Evolutionary conservation across 2,329 filamentous ascomycete species (phyloP), one percentile per base, ranked within the genome.

Genomic region (Zasmidium citrigriseum): DNA sequence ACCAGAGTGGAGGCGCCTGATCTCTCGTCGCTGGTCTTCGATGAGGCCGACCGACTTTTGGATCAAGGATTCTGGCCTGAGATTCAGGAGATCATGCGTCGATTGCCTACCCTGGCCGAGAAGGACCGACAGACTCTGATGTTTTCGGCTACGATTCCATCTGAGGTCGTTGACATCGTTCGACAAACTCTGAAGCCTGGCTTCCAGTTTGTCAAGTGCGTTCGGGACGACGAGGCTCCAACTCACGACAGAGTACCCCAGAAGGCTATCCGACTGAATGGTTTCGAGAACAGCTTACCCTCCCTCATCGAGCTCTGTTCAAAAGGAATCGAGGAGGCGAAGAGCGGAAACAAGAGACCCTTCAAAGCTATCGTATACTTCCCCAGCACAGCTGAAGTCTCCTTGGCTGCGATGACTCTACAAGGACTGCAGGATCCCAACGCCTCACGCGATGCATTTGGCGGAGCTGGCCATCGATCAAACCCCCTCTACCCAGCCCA

Each of bases 361-460:
- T 97, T 98, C 84, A 99, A 99, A 82, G 91, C 91, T n/a, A 96
- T 99, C 60, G 80, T 96, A 45, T 99, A 96, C 78, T 89, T 93
- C 73, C 90, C 90, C 68, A 91, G 89, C 21, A 96, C 89, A 0
- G 83, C 85, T 22, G 82, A 89, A 63, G 90, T 92, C 46, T 81
- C 87, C 57, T 78, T 92, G 49, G 85, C 86, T 21, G 77, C 82
- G 20, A 78, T 82, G 16, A 76, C 88, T 21, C 84, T 92, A 53
- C 75, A 78, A 57, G 78, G 79, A 27, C 76, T 86, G 51, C 52
- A 41, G 12, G 29, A 61, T 27, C 21, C 23, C 9, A 27, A n/a
- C n/a, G 52, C 34, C n/a, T 46, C 53, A 18, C 52, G 67, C 65
- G 69, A 55, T 55, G 65, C 71, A 34, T 74, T 67, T 58, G 64